A percentile compares a stretch with the other conserved stretches of the same genome.
Evolutionary conservation across 2,329 filamentous ascomycete species (phyloP).

Genomic region (Hymenoscyphus fraxineus): DNA sequence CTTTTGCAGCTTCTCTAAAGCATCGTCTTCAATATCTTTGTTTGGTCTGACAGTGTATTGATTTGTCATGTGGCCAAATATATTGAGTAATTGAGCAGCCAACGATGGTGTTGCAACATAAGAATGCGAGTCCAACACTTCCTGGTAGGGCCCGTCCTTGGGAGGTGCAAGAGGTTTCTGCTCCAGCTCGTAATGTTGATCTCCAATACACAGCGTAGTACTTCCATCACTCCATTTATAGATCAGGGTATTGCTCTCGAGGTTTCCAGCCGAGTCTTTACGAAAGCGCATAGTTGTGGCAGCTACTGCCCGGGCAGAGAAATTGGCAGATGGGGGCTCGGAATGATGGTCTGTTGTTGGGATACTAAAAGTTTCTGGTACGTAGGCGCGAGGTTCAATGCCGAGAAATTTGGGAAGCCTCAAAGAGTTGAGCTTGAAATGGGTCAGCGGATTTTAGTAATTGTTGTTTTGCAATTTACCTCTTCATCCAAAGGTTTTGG

Average conservation of each 20-base stretch:
- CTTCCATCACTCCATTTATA: conserved; percentile 79
- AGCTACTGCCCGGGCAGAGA: conserved; percentile 53
- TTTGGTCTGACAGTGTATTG: conserved; percentile 67
- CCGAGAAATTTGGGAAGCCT: conserved; percentile 70
- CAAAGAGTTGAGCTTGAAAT: conserved; percentile 59
- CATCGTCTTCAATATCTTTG: conserved; percentile 65
- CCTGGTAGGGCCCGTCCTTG: conserved; percentile 55
- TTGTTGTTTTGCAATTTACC: conserved; percentile 41
- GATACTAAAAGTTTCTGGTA: conserved; percentile 62
- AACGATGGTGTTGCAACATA: conserved; percentile 72
- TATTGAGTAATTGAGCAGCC: conserved; percentile 63
- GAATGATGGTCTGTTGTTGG: conserved; percentile 55
- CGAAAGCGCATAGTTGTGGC: conserved; percentile 67
- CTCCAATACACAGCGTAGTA: conserved; percentile 69
- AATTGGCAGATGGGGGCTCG: conserved; percentile 43
- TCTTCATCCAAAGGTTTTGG: conserved; percentile 69
- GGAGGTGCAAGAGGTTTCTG: conserved; percentile 65
- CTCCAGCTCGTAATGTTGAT: conserved; percentile 71
- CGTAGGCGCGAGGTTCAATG: conserved; percentile 64
- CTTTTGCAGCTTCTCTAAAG: conserved; percentile 63
- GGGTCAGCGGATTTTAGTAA: not conserved
- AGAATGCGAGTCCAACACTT: conserved; percentile 68
- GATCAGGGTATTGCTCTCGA: conserved; percentile 72
- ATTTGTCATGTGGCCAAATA: conserved; percentile 72
- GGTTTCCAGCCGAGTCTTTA: conserved; percentile 58